Conservation (phyloP, 306 rosid genomes). For the Casuarina equisetifolia region DNA sequence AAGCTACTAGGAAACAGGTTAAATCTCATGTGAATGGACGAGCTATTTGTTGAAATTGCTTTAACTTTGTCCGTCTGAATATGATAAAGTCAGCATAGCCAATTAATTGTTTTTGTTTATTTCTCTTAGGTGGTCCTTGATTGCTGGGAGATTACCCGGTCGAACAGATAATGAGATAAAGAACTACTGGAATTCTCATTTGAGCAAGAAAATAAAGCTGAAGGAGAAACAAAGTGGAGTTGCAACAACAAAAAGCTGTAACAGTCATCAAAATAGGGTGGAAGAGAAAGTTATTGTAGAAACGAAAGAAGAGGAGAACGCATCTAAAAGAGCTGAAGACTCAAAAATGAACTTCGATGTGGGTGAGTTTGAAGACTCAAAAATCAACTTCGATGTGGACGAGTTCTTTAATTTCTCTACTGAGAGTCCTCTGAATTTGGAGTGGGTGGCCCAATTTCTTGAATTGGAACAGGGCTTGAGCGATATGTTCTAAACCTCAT, state of each 20-base stretch:
- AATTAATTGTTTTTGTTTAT: neutral
- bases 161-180: slow-evolving; percentile 75
- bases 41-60: neutral
- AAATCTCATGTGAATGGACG: neutral
- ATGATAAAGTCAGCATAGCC: neutral
- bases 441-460: slow-evolving; percentile 56
- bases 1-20: slow-evolving; percentile 72
- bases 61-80: neutral
- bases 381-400: slow-evolving; percentile 39
- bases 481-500: neutral
- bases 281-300: slow-evolving; percentile 16
- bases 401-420: slow-evolving; percentile 57
- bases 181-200: slow-evolving; percentile 74
- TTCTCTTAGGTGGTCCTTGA: slow-evolving; percentile 62
- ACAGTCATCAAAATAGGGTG: neutral
- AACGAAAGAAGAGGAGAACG: slow-evolving; percentile 28
- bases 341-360: slow-evolving; percentile 37
- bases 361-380: slow-evolving; percentile 36
- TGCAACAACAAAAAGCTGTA: slow-evolving; percentile 12
- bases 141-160: slow-evolving; percentile 69
- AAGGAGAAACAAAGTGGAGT: slow-evolving; percentile 33
- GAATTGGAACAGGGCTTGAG: slow-evolving; percentile 15
- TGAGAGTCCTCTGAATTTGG: slow-evolving; percentile 50
- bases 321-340: slow-evolving; percentile 27
- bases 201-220: slow-evolving; percentile 53